phyloP scores from a whole-genome alignment of 2,329 filamentous ascomycete species.

The Aureobasidium sp. region DNA sequence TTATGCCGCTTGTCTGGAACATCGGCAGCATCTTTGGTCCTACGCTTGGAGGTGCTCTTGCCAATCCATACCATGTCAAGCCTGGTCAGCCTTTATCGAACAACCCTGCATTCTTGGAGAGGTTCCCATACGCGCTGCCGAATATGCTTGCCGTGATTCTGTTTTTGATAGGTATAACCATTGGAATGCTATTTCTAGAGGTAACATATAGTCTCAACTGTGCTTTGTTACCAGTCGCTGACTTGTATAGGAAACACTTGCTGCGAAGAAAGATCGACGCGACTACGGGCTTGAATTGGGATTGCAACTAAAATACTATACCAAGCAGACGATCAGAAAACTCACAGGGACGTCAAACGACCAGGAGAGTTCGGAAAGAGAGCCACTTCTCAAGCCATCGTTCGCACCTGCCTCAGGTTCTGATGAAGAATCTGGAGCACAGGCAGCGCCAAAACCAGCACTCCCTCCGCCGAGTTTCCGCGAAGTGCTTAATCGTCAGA shows the following conservation, averaged over 20 bases:
- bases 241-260: slow-evolving; percentile 61
- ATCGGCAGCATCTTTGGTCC: slow-evolving; percentile 83
- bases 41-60: slow-evolving; percentile 77
- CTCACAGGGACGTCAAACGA: background rate
- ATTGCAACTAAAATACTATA: slow-evolving; percentile 45
- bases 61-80: slow-evolving; percentile 68
- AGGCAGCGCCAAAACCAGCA: slow-evolving; percentile 17
- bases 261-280: slow-evolving; percentile 54
- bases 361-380: slow-evolving; percentile 7
- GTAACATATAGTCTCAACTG: slow-evolving; percentile 30
- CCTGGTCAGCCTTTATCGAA: slow-evolving; percentile 52
- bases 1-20: slow-evolving; percentile 90
- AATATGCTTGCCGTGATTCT: slow-evolving; percentile 70
- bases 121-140: slow-evolving; percentile 74
- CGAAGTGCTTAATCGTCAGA: slow-evolving; percentile 67
- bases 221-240: slow-evolving; percentile 1
- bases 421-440: slow-evolving; percentile 10
- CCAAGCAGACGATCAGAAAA: slow-evolving; percentile 17
- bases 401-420: background rate
- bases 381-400: slow-evolving; percentile 15
- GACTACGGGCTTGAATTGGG: slow-evolving; percentile 75
- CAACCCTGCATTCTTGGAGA: slow-evolving; percentile 57
- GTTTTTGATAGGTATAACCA: slow-evolving; percentile 68
- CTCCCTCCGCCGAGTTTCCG: slow-evolving; percentile 36
- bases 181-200: slow-evolving; percentile 69